These are phyloP conservation scores for Aristolochia fimbriata DNA, from an alignment of 164 flowering plant genomes.

Conservation along the genomic window DNA sequence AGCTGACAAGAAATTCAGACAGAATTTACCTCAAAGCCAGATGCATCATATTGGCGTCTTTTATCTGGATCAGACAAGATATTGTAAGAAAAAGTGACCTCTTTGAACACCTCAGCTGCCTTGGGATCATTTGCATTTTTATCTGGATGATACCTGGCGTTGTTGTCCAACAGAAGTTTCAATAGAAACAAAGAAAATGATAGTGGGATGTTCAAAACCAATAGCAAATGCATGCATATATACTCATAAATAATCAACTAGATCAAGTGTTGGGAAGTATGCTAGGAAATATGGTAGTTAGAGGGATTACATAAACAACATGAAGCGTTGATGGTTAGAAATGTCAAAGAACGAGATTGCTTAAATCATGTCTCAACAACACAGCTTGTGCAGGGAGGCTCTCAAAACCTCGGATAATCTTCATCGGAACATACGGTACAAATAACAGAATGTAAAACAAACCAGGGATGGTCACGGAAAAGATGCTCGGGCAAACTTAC, in stretches of 20 bases:
- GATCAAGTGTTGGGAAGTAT: not conserved
- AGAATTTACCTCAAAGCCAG: slow-evolving; percentile 82
- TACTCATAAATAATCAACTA: not conserved
- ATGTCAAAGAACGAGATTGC: no score
- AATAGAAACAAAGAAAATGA: not conserved
- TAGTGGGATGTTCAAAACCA: not conserved
- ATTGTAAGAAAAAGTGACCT: slow-evolving; percentile 79
- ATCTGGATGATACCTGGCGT: slow-evolving; percentile 94
- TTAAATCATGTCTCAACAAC: no score
- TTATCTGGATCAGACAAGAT: slow-evolving; percentile 86
- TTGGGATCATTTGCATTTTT: slow-evolving; percentile 93
- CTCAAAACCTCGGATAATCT: no score
- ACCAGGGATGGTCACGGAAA: no score
- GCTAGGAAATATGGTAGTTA: not conserved
- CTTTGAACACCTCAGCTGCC: slow-evolving; percentile 91
- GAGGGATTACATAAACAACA: no score
- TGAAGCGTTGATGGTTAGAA: no score
- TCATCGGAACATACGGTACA: no score
- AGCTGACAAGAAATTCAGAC: not conserved
- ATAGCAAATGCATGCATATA: not conserved
- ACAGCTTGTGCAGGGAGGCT: no score
- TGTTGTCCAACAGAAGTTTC: not conserved
- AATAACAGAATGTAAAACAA: no score
- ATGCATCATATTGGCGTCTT: slow-evolving; percentile 75
- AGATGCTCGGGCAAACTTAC: no score